Evolutionary conservation across 352 stramenopile genomes (phyloP).

Genomic region (Thalassiosira mediterranea): DNA sequence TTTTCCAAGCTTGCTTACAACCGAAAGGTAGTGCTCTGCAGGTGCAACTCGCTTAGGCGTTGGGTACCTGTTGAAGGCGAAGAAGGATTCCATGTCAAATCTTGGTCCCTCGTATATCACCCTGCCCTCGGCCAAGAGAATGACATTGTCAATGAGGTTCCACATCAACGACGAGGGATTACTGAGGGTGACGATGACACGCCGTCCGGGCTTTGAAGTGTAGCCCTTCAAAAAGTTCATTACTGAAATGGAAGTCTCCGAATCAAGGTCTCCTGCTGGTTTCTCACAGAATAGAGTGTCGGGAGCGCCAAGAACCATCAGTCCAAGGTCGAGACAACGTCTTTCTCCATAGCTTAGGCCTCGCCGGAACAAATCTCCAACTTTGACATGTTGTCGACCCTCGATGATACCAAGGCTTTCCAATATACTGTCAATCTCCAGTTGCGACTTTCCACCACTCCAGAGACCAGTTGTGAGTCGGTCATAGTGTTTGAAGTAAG

Average conservation of each 20-base stretch:
- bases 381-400: slow-evolving; percentile 19
- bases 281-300: slow-evolving; percentile 37
- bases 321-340: slow-evolving; percentile 24
- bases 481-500: slow-evolving; percentile 47
- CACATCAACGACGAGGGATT: slow-evolving; percentile 58
- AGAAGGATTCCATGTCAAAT: slow-evolving; percentile 60
- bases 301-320: slow-evolving; percentile 29
- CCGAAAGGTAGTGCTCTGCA: slow-evolving; percentile 58
- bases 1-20: slow-evolving; percentile 44
- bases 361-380: slow-evolving; percentile 21
- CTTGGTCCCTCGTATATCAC: slow-evolving; percentile 56
- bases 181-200: slow-evolving; percentile 63
- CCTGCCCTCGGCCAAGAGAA: slow-evolving; percentile 51
- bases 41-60: slow-evolving; percentile 48
- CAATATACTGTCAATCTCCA: slow-evolving; percentile 26
- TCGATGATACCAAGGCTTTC: slow-evolving; percentile 25
- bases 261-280: slow-evolving; percentile 41
- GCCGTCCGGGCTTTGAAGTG: slow-evolving; percentile 27
- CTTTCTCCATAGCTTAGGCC: slow-evolving; percentile 27
- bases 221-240: slow-evolving; percentile 68
- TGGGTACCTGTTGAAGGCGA: slow-evolving; percentile 35
- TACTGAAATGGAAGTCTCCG: slow-evolving; percentile 54
- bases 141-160: slow-evolving; percentile 60
- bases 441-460: background rate
- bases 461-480: slow-evolving; percentile 9